A percentile compares a stretch with the other conserved stretches of the same genome.
phyloP scores from a whole-genome alignment of 1,284 basidiomycete species.

The Inonotus hispidus region DNA sequence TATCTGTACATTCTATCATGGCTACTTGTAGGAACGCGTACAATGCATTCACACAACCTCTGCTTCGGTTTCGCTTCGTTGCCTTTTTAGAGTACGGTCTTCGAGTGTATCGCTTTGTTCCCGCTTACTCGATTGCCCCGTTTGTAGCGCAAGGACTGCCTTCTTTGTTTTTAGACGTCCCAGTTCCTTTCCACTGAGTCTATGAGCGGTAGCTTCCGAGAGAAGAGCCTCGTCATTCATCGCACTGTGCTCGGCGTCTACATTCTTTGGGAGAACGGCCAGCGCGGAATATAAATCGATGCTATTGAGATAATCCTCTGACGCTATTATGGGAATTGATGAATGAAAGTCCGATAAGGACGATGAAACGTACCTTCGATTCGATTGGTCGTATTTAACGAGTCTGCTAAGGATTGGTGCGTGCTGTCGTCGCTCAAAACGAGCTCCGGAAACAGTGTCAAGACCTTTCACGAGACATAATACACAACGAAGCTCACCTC shows the following conservation, averaged over 20 bases:
- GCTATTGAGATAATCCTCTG: constrained; percentile 40
- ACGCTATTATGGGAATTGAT: constrained; percentile 33
- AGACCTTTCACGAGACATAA: neutral
- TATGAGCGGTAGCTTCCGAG: constrained; percentile 22
- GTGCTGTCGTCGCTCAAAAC: constrained; percentile 1
- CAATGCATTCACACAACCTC: neutral
- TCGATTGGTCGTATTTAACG: constrained; percentile 16
- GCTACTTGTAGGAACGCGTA: neutral
- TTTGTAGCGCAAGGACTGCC: constrained; percentile 20
- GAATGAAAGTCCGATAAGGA: neutral
- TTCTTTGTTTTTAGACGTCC: constrained; percentile 48
- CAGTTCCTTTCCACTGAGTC: constrained; percentile 38
- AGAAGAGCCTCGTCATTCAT: constrained; percentile 29
- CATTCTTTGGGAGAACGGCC: constrained; percentile 56
- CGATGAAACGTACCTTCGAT: constrained; percentile 5
- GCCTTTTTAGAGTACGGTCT: constrained; percentile 5
- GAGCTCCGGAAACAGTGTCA: neutral
- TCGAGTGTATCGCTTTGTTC: constrained; percentile 1
- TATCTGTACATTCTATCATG: neutral
- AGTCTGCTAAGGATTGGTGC: constrained; percentile 11
- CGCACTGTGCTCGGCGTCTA: constrained; percentile 40
- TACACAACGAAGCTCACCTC: neutral
- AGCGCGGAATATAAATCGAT: constrained; percentile 61
- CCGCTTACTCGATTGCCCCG: neutral
- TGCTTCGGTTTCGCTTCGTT: neutral